Percentiles rank a stretch among this genome's conserved stretches.
Evolutionary conservation across 208 protist genomes (phyloP).

Genomic region (Willaertia magna): DNA sequence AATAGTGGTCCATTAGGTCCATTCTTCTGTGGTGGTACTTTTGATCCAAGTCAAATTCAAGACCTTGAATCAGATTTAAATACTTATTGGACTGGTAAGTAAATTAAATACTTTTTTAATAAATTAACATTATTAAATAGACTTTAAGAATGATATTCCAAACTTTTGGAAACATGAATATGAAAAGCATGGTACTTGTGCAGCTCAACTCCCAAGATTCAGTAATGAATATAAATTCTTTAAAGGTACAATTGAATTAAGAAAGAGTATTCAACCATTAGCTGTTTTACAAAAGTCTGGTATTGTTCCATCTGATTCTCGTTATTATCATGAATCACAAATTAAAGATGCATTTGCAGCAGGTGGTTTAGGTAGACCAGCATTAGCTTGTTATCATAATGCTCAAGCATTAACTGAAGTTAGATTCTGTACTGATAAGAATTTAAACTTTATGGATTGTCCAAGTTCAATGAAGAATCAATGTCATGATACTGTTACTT

Average conservation of each 20-base stretch:
- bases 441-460: background rate
- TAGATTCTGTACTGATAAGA: background rate
- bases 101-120: too few relatives aligned
- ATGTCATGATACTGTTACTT: background rate
- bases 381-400: background rate
- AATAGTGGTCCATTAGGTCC: background rate
- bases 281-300: background rate
- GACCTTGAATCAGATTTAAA: background rate
- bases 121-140: background rate
- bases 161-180: background rate
- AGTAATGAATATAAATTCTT: background rate
- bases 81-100: background rate
- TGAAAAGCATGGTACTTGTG: constrained; percentile 5
- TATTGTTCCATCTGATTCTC: background rate
- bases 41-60: background rate
- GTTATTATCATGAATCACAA: background rate
- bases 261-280: background rate
- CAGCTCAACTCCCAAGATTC: background rate
- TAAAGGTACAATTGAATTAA: background rate
- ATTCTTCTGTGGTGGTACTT: background rate
- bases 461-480: background rate
- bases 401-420: background rate
- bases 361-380: background rate
- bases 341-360: background rate
- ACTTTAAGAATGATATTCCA: background rate